Percentiles rank a stretch among this genome's conserved stretches.
Conservation (phyloP, 1,284 basidiomycete species). For the Blastosporella zonata region DNA sequence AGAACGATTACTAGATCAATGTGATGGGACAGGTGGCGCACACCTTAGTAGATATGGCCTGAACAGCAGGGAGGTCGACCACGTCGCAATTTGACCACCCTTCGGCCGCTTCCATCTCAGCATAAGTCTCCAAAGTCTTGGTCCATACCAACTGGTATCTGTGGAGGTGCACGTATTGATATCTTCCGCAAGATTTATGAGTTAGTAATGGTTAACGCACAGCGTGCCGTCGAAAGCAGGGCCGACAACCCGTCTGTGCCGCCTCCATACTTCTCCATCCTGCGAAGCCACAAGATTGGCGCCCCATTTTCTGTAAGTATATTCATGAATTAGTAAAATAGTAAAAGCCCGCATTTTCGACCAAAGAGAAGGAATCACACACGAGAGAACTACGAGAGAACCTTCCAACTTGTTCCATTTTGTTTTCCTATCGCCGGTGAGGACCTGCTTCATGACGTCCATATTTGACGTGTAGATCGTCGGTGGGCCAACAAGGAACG, state of each 20-base stretch:
- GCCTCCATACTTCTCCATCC: slow-evolving; percentile 44
- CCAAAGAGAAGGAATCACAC: slow-evolving; percentile 7
- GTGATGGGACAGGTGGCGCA: not conserved
- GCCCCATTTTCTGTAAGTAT: slow-evolving; percentile 37
- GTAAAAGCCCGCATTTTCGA: not conserved
- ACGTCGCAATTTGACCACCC: slow-evolving; percentile 37
- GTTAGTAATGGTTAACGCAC: slow-evolving; percentile 27
- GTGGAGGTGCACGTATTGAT: not conserved
- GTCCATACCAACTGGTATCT: slow-evolving; percentile 47
- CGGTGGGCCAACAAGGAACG: slow-evolving; percentile 36
- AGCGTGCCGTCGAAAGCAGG: slow-evolving; percentile 47
- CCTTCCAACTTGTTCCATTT: slow-evolving; percentile 38
- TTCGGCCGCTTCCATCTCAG: slow-evolving; percentile 39
- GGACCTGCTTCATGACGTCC: slow-evolving; percentile 44
- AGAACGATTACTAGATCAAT: not conserved
- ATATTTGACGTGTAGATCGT: slow-evolving; percentile 43
- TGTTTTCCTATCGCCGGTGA: slow-evolving; percentile 33
- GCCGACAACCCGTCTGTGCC: slow-evolving; percentile 43
- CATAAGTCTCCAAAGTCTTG: slow-evolving; percentile 37
- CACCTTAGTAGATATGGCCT: slow-evolving; percentile 44
- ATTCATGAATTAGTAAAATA: not conserved
- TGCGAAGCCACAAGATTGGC: slow-evolving; percentile 39
- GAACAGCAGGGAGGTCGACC: slow-evolving; percentile 35
- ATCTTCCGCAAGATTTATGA: not conserved
- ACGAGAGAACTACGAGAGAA: slow-evolving; percentile 31